phyloP scores from a whole-genome alignment of 2,329 filamentous ascomycete genomes.

The Stachybotrys chlorohalonatus region DNA sequence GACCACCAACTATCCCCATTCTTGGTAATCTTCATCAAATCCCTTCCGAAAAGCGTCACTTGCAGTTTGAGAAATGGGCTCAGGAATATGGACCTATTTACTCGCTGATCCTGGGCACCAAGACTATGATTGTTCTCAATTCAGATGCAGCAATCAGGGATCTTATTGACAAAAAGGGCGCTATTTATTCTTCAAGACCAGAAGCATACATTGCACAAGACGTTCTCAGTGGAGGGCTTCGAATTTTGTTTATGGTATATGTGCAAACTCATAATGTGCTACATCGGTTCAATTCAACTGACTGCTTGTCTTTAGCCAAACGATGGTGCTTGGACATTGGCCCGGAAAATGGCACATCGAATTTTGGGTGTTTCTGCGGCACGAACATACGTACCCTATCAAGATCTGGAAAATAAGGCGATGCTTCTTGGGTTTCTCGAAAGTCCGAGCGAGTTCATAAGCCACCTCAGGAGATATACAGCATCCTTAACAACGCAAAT shows the following conservation, averaged over 20 bases:
- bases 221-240: slow-evolving; percentile 2
- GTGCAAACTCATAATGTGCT: not conserved
- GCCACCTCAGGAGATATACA: slow-evolving; percentile 38
- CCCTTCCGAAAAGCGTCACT: slow-evolving; percentile 28
- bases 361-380: slow-evolving; percentile 28
- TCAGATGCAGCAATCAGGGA: slow-evolving; percentile 37
- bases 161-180: slow-evolving; percentile 38
- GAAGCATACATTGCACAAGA: slow-evolving; percentile 4
- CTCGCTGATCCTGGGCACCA: slow-evolving; percentile 39
- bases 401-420: slow-evolving; percentile 33
- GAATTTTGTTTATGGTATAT: slow-evolving; percentile 34
- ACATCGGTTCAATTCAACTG: not conserved
- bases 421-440: slow-evolving; percentile 26
- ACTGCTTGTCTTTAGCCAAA: not conserved
- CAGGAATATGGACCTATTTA: slow-evolving; percentile 41
- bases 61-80: slow-evolving; percentile 44
- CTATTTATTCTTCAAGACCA: slow-evolving; percentile 36
- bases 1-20: slow-evolving; percentile 39
- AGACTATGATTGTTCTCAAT: slow-evolving; percentile 36
- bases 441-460: slow-evolving; percentile 29
- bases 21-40: slow-evolving; percentile 44
- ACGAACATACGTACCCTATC: slow-evolving; percentile 27
- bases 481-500: slow-evolving; percentile 41
- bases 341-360: slow-evolving; percentile 5
- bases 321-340: not conserved